Conservation (phyloP, 208 protist genomes). For the Trypanosoma platydactyli region DNA sequence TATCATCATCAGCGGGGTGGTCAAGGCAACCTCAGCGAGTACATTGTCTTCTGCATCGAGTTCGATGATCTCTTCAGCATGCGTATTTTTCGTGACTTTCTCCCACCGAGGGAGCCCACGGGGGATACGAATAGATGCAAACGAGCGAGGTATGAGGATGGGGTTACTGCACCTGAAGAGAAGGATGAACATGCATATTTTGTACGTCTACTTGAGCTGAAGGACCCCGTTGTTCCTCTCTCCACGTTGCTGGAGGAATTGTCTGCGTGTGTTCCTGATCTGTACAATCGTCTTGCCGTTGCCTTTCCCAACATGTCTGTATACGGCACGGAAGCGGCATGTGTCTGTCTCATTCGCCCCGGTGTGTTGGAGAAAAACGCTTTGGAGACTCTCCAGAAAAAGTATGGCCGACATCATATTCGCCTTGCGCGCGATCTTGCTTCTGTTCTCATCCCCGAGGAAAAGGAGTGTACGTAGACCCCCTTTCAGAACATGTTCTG, state of each 20-base stretch:
- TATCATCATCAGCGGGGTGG: constrained; percentile 17
- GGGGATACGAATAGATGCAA: not conserved
- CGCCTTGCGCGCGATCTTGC: constrained; percentile 33
- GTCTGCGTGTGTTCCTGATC: constrained; percentile 7
- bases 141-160: not conserved
- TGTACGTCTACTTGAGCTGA: constrained; percentile 33
- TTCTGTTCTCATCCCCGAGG: constrained; percentile 14
- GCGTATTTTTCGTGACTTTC: constrained; percentile 42
- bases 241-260: constrained; percentile 30
- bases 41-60: constrained; percentile 80
- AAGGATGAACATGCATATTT: constrained; percentile 22
- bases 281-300: constrained; percentile 40
- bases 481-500: not conserved
- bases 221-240: constrained; percentile 24
- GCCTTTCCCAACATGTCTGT: constrained; percentile 78
- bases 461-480: not conserved
- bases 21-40: constrained; percentile 18
- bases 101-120: constrained; percentile 2
- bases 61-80: constrained; percentile 57
- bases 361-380: constrained; percentile 24
- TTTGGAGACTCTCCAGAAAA: constrained; percentile 43
- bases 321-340: constrained; percentile 61
- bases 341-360: constrained; percentile 52
- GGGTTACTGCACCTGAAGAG: not conserved
- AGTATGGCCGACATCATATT: constrained; percentile 56